Base-by-base conservation (phyloP, 2,329 filamentous ascomycete species). In the Xylariaceae sp. region DNA sequence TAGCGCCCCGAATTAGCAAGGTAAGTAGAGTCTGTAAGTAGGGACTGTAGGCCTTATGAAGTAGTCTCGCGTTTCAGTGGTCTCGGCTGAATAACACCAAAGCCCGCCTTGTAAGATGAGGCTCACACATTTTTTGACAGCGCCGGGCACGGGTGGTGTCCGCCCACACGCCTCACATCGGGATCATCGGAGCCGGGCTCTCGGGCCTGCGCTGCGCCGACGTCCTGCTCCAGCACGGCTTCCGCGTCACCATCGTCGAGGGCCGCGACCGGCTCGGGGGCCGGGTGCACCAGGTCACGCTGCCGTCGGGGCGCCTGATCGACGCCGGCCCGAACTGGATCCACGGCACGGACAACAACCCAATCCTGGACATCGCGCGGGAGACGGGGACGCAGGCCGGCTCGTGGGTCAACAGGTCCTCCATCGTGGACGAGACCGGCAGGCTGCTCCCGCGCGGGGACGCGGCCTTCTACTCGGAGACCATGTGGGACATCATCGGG, bases 281-380 rank as follows among this genome's bases (percentile, higher is more conserved):
- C 2, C 70, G 82, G 19, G 64, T 83, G 19, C 59, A 67, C 35
- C 74, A 77, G 46, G 57, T 64, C 32, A 55, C 50, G 15, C 59
- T 77, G 3, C 56, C 60, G 10, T 70, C 68, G 24, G 53, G 43
- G 15, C 51, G 63, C 19, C 44, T 65, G 6, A 65, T 75, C n/a
- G 74, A 78, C 43, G 56, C 72, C 19, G 83, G 83, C 1, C 79
- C 82, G n/a, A 88, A 87, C 47, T 88, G 82, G 82, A 84, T 88
- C 32, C 82, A 88, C 39, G 82, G 83, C 21, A 84, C 79, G 5
- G 63, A 73, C 1, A 67, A 78, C 41, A 88, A 87, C 49, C 79
- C 82, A 0, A 82, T 86, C 12, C 55, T 80, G 24, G 74, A 81
- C 27, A 61, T 87, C 13, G 80, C 79, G 10, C 71, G 68, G 43